Evolutionary conservation across 2,329 filamentous ascomycete species (phyloP).

Genomic region (Neofusicoccum laricinum): DNA sequence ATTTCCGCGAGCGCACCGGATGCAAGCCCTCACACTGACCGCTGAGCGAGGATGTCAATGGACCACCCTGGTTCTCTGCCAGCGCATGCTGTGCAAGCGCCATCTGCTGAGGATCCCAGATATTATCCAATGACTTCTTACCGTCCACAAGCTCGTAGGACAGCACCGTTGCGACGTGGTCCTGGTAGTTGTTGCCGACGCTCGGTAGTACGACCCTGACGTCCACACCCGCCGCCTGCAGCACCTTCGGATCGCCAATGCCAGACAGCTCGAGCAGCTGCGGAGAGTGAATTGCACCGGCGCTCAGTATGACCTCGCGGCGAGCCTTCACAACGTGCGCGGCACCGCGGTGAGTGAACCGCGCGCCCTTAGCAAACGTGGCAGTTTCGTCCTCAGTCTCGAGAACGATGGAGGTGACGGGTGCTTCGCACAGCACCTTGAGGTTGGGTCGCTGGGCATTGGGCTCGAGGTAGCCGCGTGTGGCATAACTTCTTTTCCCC

Average conservation of each 20-base stretch:
- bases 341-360: background rate
- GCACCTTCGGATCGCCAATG: conserved; percentile 20
- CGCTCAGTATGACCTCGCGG: conserved; percentile 22
- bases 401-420: background rate
- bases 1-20: no score
- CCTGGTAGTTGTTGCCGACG: conserved; percentile 36
- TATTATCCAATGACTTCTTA: background rate
- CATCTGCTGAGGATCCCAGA: background rate
- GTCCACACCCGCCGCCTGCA: conserved; percentile 25
- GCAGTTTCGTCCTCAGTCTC: background rate
- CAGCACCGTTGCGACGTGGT: conserved; percentile 26
- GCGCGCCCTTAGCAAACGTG: background rate
- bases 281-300: conserved; percentile 26
- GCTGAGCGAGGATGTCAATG: background rate
- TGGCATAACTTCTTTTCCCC: conserved; percentile 36
- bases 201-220: conserved; percentile 27
- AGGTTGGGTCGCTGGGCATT: background rate
- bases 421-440: background rate
- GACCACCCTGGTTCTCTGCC: background rate
- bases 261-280: conserved; percentile 29
- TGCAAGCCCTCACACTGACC: no score
- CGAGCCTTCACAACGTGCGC: conserved; percentile 25
- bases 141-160: background rate
- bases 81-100: conserved; percentile 1
- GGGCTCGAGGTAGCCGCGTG: conserved; percentile 26